Evolutionary conservation across 306 rosid genomes (phyloP).

Genomic region (Styphnolobium japonicum): DNA sequence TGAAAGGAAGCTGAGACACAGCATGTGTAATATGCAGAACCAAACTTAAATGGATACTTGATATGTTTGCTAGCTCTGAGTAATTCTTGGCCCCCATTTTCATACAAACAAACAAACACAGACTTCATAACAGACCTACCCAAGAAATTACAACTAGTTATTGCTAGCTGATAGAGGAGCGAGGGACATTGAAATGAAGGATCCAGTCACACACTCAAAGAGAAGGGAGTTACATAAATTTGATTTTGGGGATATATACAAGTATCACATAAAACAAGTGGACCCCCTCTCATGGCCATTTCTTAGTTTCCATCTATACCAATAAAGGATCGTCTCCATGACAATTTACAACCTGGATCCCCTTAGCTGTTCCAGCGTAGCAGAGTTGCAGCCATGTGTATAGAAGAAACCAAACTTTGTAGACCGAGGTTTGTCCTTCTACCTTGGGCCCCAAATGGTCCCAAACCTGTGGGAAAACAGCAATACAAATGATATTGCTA

Average conservation of each 20-base stretch:
- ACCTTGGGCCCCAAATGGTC: constrained; percentile 37
- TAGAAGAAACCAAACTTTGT: constrained; percentile 39
- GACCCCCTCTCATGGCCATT: constrained; percentile 30
- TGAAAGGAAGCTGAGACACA: constrained; percentile 14
- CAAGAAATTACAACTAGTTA: not conserved
- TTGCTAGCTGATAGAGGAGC: not conserved
- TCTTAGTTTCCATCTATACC: constrained; percentile 22
- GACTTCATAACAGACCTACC: constrained; percentile 19
- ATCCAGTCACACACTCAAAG: not conserved
- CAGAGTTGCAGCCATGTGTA: constrained; percentile 37
- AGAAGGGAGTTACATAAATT: not conserved
- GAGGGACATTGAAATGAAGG: not conserved
- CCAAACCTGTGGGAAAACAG: constrained; percentile 35
- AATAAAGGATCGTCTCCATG: constrained; percentile 35
- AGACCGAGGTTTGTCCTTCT: constrained; percentile 30
- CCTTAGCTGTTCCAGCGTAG: constrained; percentile 54
- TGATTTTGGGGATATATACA: not conserved
- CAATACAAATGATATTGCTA: not conserved
- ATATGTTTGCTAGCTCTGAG: not conserved
- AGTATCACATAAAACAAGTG: constrained; percentile 19
- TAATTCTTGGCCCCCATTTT: constrained; percentile 10
- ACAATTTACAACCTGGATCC: constrained; percentile 44
- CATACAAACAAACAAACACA: constrained; percentile 13
- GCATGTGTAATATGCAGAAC: constrained; percentile 39
- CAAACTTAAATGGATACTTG: constrained; percentile 6